Conservation (phyloP, 176 grass and related monocot genomes). For the Pontederia paniculata region DNA sequence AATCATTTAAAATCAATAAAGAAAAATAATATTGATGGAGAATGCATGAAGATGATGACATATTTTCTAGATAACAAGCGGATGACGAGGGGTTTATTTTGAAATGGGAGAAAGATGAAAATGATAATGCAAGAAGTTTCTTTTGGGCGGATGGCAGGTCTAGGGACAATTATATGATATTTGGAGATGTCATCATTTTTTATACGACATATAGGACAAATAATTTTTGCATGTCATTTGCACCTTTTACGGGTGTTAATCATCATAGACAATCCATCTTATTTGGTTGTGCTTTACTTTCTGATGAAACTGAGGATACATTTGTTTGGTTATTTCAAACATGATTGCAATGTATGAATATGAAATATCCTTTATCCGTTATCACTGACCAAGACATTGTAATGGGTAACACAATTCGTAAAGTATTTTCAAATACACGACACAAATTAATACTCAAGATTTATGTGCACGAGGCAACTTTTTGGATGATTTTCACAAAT, state of each 20-base stretch:
- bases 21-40: no score
- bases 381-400: conserved; percentile 63
- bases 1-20: no score
- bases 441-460: conserved; percentile 37
- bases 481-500: no score
- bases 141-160: conserved; percentile 72
- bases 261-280: conserved; percentile 77
- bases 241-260: conserved; percentile 69
- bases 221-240: conserved; percentile 52
- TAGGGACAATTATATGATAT: conserved; percentile 58
- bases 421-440: conserved; percentile 49
- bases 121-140: conserved; percentile 53
- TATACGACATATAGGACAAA: conserved; percentile 57
- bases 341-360: conserved; percentile 69
- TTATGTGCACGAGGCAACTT: no score
- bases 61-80: no score
- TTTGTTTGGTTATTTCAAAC: conserved; percentile 62
- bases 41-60: background rate
- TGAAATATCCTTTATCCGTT: conserved; percentile 41
- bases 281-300: conserved; percentile 59
- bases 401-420: conserved; percentile 54
- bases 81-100: no score
- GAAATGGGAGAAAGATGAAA: conserved; percentile 23
- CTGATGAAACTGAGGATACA: conserved; percentile 43
- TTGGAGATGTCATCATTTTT: conserved; percentile 66